Evolutionary conservation across 2,329 filamentous ascomycete species (phyloP).

Genomic region (Pyrenophora seminiperda): DNA sequence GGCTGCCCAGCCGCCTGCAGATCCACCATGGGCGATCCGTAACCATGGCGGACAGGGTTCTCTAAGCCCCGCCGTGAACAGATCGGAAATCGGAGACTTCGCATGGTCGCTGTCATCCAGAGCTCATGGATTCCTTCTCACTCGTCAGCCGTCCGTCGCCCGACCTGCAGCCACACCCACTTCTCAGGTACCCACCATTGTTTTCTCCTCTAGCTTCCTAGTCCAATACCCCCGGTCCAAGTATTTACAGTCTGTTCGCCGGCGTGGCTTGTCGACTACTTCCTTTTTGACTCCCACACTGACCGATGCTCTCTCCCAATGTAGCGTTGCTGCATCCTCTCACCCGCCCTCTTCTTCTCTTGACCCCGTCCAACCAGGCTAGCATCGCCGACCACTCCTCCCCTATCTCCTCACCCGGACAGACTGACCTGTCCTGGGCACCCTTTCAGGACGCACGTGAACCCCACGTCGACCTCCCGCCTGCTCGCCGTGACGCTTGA

Average conservation of each 20-base stretch:
- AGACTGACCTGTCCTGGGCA: constrained; percentile 31
- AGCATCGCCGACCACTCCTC: constrained; percentile 30
- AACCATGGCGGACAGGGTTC: constrained; percentile 43
- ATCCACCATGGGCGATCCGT: constrained; percentile 47
- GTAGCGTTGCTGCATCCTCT: constrained; percentile 35
- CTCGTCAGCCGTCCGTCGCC: constrained; percentile 31
- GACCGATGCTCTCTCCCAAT: constrained; percentile 36
- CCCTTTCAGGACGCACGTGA: constrained; percentile 30
- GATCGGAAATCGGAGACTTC: constrained; percentile 47
- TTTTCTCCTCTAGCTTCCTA: constrained; percentile 33
- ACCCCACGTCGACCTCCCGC: constrained; percentile 25
- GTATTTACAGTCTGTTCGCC: constrained; percentile 40
- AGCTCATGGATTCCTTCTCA: constrained; percentile 26
- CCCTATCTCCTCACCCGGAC: constrained; percentile 26
- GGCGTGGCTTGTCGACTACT: constrained; percentile 39
- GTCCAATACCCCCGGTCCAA: constrained; percentile 30
- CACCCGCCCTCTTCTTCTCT: constrained; percentile 22
- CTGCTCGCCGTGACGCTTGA: constrained; percentile 23
- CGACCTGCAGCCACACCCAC: constrained; percentile 46
- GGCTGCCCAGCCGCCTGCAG: constrained; percentile 40
- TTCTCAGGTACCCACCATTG: constrained; percentile 38
- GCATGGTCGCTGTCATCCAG: constrained; percentile 34
- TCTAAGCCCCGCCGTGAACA: constrained; percentile 40
- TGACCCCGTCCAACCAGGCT: constrained; percentile 27
- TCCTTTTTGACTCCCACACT: constrained; percentile 39